A percentile compares a stretch with the other conserved stretches of the same genome.
These are phyloP conservation scores for Lepraria neglecta DNA, from an alignment of 495 filamentous ascomycete genomes.

Conservation along the genomic window DNA sequence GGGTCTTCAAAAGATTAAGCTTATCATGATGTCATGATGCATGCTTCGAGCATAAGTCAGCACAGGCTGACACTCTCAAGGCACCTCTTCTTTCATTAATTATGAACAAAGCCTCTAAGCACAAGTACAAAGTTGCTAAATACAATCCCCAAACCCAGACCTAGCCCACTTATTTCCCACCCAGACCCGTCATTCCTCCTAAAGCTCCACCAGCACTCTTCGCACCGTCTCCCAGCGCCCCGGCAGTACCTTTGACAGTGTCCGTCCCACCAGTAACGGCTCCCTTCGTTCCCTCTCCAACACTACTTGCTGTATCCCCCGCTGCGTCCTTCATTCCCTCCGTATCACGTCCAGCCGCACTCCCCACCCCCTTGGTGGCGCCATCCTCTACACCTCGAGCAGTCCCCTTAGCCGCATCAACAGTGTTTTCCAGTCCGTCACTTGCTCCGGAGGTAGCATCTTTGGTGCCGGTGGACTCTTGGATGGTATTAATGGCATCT, in stretches of 20 bases:
- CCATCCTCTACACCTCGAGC: slow-evolving; percentile 6
- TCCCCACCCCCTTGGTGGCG: slow-evolving; percentile 5
- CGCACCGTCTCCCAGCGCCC: slow-evolving; percentile 16
- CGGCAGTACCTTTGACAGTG: slow-evolving; percentile 15
- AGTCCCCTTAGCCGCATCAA: slow-evolving; percentile 20
- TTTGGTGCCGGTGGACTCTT: slow-evolving; percentile 19
- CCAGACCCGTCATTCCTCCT: slow-evolving; percentile 17
- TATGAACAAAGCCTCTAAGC: too few relatives aligned
- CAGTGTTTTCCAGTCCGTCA: slow-evolving; percentile 15
- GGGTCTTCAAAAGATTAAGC: too few relatives aligned
- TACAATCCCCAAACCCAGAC: neutral
- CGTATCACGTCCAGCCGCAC: slow-evolving; percentile 3
- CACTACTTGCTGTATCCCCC: slow-evolving; percentile 6
- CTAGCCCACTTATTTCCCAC: neutral
- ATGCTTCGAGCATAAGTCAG: too few relatives aligned
- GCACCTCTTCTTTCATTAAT: too few relatives aligned
- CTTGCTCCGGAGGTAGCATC: slow-evolving; percentile 20
- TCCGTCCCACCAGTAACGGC: slow-evolving; percentile 12
- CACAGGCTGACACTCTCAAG: too few relatives aligned
- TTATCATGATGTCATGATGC: too few relatives aligned
- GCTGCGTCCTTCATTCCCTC: slow-evolving; percentile 13
- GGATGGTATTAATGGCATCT: slow-evolving; percentile 10
- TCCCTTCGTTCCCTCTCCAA: slow-evolving; percentile 16
- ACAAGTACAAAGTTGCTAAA: neutral
- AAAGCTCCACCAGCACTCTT: slow-evolving; percentile 18